Evolutionary conservation across 1,284 basidiomycete genomes (phyloP).

Genomic region (Cutaneotrichosporon sp.): DNA sequence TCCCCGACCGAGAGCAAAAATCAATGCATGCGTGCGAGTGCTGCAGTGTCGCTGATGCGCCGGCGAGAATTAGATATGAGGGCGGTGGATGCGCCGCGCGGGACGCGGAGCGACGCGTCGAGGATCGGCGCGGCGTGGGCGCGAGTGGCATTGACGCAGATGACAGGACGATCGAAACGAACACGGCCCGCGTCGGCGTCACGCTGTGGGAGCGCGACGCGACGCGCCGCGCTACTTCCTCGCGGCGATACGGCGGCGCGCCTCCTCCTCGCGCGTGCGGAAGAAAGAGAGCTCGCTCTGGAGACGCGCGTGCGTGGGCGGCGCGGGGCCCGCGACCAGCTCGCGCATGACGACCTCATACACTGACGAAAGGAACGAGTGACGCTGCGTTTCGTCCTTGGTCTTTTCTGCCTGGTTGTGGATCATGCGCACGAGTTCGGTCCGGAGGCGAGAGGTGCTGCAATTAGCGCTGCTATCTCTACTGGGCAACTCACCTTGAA

Average conservation of each 20-base stretch:
- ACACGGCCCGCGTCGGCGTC: too few relatives aligned
- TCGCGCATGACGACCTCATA: constrained; percentile 73
- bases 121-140: too few relatives aligned
- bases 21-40: too few relatives aligned
- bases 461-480: background rate
- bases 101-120: too few relatives aligned
- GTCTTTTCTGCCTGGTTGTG: constrained; percentile 64
- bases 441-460: constrained; percentile 77
- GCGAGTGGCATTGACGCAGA: too few relatives aligned
- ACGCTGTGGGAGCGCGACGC: too few relatives aligned
- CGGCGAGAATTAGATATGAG: too few relatives aligned
- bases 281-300: constrained; percentile 59
- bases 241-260: constrained; percentile 47
- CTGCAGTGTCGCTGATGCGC: too few relatives aligned
- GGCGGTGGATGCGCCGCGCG: too few relatives aligned
- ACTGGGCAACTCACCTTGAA: constrained; percentile 59
- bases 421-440: constrained; percentile 77
- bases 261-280: constrained; percentile 57
- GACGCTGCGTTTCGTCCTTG: constrained; percentile 54
- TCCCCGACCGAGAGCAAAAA: too few relatives aligned
- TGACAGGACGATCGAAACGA: too few relatives aligned
- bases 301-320: constrained; percentile 55
- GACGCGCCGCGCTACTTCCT: too few relatives aligned
- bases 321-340: constrained; percentile 55
- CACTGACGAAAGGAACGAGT: constrained; percentile 63